These are phyloP conservation scores for Condylostoma magnum DNA, from an alignment of 169 alveolate genomes.

Conservation along the genomic window DNA sequence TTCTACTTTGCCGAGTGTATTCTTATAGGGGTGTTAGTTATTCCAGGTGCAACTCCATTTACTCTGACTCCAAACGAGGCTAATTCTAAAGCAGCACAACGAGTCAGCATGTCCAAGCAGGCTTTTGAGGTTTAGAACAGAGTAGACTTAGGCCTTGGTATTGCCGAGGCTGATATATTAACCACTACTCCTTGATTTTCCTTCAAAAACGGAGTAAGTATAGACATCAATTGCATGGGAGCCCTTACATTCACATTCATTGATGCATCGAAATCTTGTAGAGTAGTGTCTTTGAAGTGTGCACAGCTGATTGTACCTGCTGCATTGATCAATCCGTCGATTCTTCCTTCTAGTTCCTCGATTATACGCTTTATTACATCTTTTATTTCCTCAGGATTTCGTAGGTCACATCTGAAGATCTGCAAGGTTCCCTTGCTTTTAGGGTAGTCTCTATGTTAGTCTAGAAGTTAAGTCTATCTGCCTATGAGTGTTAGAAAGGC, in stretches of 20 bases:
- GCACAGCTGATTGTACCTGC: constrained; percentile 34
- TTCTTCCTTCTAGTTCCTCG: constrained; percentile 36
- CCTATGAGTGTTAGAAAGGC: constrained; percentile 15
- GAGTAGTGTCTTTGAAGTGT: constrained; percentile 43
- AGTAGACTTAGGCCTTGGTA: constrained; percentile 53
- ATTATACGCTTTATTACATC: constrained; percentile 27
- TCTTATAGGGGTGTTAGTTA: constrained; percentile 38
- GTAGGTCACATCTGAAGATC: constrained; percentile 15
- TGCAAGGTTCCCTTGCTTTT: not conserved
- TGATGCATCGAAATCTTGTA: constrained; percentile 59
- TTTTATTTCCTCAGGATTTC: constrained; percentile 1
- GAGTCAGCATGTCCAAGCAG: constrained; percentile 63
- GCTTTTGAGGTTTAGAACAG: constrained; percentile 63
- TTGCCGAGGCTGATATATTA: constrained; percentile 54
- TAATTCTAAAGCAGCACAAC: constrained; percentile 74
- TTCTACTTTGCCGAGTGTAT: constrained; percentile 30
- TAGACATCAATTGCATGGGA: constrained; percentile 56
- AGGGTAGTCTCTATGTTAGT: not conserved
- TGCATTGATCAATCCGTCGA: constrained; percentile 32
- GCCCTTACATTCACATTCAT: constrained; percentile 73
- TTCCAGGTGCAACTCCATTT: constrained; percentile 78
- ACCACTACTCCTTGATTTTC: constrained; percentile 61
- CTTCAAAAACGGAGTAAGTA: constrained; percentile 72
- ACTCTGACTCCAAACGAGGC: constrained; percentile 67
- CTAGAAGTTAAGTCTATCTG: not conserved